These are phyloP conservation scores for Lizonia empirigonia DNA, from an alignment of 2,329 filamentous ascomycete genomes.

Conservation along the genomic window DNA sequence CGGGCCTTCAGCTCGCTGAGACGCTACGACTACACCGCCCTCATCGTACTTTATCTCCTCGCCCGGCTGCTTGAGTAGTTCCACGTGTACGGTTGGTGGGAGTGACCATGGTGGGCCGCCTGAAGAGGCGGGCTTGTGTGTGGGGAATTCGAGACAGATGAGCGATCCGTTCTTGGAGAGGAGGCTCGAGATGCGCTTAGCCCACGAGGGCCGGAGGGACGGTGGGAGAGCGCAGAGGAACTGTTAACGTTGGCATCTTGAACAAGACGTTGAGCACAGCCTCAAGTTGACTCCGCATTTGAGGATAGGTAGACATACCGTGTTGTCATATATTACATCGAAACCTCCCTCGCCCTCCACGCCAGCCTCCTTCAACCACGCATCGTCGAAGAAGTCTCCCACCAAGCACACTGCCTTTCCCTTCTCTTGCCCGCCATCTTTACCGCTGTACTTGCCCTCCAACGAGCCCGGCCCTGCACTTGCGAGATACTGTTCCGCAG, in stretches of 20 bases:
- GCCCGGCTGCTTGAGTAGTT: slow-evolving; percentile 73
- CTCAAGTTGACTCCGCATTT: no score
- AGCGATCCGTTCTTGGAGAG: slow-evolving; percentile 59
- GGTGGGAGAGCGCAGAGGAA: slow-evolving; percentile 67
- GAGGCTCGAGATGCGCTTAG: slow-evolving; percentile 60
- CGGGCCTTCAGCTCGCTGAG: slow-evolving; percentile 52
- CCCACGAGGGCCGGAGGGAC: slow-evolving; percentile 62
- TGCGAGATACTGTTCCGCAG: slow-evolving; percentile 52
- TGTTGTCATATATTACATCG: slow-evolving; percentile 70
- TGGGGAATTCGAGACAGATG: slow-evolving; percentile 78
- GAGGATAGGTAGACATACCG: slow-evolving; percentile 49
- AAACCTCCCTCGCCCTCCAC: slow-evolving; percentile 54
- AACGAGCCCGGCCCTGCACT: slow-evolving; percentile 40
- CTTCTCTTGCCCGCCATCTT: slow-evolving; percentile 52
- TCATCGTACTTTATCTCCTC: slow-evolving; percentile 67
- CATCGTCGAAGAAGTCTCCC: slow-evolving; percentile 71
- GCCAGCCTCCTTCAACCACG: slow-evolving; percentile 55
- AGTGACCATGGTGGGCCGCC: slow-evolving; percentile 77
- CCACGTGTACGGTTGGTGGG: slow-evolving; percentile 71
- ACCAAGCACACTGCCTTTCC: slow-evolving; percentile 63
- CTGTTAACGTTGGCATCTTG: slow-evolving; percentile 43
- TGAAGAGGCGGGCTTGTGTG: slow-evolving; percentile 67
- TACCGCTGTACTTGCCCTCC: slow-evolving; percentile 49
- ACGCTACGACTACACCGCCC: slow-evolving; percentile 56
- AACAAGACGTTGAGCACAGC: no score